A percentile compares a stretch with the other conserved stretches of the same genome.
These are phyloP conservation scores for Smallanthus sonchifolius DNA, from an alignment of 129 eudicot genomes.

Conservation along the genomic window DNA sequence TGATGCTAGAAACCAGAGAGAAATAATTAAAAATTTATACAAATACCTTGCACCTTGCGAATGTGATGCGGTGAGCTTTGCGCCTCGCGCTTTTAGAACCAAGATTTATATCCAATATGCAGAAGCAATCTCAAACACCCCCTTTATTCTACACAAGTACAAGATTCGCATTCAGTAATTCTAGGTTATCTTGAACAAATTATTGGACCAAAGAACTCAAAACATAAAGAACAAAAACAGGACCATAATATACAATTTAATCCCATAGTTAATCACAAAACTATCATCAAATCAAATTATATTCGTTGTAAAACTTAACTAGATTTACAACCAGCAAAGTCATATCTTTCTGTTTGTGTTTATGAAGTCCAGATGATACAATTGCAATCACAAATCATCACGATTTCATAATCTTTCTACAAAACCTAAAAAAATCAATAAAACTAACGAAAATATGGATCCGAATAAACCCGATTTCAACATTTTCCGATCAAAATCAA, in stretches of 20 bases:
- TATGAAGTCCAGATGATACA: neutral
- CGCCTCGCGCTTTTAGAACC: too few relatives aligned
- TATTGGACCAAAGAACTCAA: neutral
- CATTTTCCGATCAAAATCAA: slow-evolving; percentile 12
- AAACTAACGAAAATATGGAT: neutral
- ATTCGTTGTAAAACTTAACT: neutral
- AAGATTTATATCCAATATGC: neutral
- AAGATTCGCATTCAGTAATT: neutral
- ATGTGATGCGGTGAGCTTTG: too few relatives aligned
- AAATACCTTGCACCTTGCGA: too few relatives aligned
- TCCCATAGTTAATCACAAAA: neutral
- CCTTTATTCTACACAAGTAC: neutral
- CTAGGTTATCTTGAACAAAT: slow-evolving; percentile 1
- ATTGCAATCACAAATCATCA: slow-evolving; percentile 17
- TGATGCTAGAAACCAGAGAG: too few relatives aligned
- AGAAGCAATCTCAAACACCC: neutral
- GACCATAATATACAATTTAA: slow-evolving; percentile 7
- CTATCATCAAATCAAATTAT: slow-evolving; percentile 5
- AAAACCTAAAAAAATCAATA: slow-evolving; percentile 3
- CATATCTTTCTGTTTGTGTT: neutral
- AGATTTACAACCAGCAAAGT: slow-evolving; percentile 12
- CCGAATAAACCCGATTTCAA: neutral
- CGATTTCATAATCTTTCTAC: slow-evolving; percentile 5
- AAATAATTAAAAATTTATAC: too few relatives aligned
- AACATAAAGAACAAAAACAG: neutral